Evolutionary conservation across 2,329 filamentous ascomycete genomes (phyloP).

Genomic region (Colletotrichum gloeosporioides): DNA sequence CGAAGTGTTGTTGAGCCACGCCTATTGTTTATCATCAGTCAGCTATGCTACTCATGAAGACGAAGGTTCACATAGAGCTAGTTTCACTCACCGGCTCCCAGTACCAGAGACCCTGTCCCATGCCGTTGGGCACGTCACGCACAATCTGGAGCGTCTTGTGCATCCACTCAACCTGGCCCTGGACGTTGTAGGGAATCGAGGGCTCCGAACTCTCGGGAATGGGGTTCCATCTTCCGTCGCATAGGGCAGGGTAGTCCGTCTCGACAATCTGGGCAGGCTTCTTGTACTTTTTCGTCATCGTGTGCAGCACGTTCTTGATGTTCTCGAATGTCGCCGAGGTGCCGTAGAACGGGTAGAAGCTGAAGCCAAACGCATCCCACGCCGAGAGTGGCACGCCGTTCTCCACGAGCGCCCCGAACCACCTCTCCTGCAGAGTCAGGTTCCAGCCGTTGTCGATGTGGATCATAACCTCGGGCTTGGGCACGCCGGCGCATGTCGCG

Average conservation of each 20-base stretch:
- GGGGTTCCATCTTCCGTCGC: slow-evolving; percentile 15
- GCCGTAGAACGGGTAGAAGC: slow-evolving; percentile 21
- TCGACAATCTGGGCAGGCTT: slow-evolving; percentile 18
- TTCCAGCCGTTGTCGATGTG: slow-evolving; percentile 21
- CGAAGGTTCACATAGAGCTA: neutral
- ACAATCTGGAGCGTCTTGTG: slow-evolving; percentile 1
- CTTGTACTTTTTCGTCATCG: slow-evolving; percentile 10
- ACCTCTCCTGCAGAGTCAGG: slow-evolving; percentile 16
- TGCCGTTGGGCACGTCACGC: neutral
- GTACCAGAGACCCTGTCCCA: slow-evolving; percentile 11
- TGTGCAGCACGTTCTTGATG: neutral
- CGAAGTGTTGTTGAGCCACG: slow-evolving; percentile 12
- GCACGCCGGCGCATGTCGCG: slow-evolving; percentile 12
- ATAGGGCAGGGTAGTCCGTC: slow-evolving; percentile 18
- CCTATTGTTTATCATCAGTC: neutral
- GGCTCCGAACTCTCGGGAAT: slow-evolving; percentile 13
- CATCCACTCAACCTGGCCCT: slow-evolving; percentile 10
- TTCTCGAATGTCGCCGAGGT: slow-evolving; percentile 16
- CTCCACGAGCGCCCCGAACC: slow-evolving; percentile 14
- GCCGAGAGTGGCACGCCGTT: slow-evolving; percentile 15
- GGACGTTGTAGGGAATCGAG: slow-evolving; percentile 13
- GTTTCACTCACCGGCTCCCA: slow-evolving; percentile 1
- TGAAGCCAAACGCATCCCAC: slow-evolving; percentile 12
- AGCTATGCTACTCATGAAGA: neutral
- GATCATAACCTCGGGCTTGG: slow-evolving; percentile 24